Evolutionary conservation across 306 rosid species (phyloP).

Genomic region (Begonia loranthoides): DNA sequence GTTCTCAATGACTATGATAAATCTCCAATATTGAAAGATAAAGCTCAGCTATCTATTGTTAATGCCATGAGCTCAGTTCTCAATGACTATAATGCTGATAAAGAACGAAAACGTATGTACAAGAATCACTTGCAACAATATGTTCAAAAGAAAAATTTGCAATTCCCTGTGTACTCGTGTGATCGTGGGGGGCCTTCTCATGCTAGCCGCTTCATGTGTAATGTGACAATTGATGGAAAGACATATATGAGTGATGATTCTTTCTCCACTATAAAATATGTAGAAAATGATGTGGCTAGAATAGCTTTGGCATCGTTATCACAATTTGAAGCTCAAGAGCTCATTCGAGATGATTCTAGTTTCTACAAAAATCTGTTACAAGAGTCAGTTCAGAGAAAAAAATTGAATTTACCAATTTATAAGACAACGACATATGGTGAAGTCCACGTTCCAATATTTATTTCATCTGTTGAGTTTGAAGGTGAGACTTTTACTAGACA

Average conservation of each 20-base stretch:
- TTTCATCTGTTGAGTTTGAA: constrained; percentile 50
- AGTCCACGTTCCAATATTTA: constrained; percentile 43
- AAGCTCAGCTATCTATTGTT: no score
- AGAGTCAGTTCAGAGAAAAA: constrained; percentile 56
- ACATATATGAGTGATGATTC: constrained; percentile 42
- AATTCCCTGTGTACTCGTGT: constrained; percentile 45
- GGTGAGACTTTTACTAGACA: constrained; percentile 44
- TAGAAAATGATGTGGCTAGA: constrained; percentile 83
- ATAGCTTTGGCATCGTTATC: constrained; percentile 47
- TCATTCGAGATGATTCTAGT: constrained; percentile 30
- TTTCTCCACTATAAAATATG: constrained; percentile 53
- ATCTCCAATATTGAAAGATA: no score
- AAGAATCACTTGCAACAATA: constrained; percentile 55
- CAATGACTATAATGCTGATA: no score
- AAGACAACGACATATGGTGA: constrained; percentile 35
- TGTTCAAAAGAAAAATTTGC: constrained; percentile 47
- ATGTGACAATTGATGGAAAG: constrained; percentile 48
- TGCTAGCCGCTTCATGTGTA: constrained; percentile 48
- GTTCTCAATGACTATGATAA: no score
- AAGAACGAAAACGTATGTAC: constrained; percentile 36
- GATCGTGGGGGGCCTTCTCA: constrained; percentile 86
- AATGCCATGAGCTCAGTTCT: no score
- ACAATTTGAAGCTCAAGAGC: constrained; percentile 31
- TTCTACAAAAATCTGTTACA: constrained; percentile 78
- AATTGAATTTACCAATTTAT: constrained; percentile 37